Conservation (phyloP, 202 grass and related monocot species). For the Dendrocalamus latiflorus region DNA sequence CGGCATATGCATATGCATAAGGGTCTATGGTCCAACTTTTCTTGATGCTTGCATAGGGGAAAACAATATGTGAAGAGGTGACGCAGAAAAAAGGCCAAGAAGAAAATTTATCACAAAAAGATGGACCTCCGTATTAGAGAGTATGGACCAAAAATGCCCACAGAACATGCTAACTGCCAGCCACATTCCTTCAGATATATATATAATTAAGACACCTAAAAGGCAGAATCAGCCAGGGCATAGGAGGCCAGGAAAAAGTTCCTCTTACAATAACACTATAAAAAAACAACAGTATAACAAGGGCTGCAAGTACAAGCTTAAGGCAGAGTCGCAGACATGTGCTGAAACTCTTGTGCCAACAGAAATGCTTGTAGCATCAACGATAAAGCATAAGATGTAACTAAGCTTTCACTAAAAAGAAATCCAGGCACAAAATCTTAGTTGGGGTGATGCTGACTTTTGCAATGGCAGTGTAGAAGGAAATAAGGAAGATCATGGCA, state of each 20-base stretch:
- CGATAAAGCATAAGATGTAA: neutral
- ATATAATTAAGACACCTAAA: conserved; percentile 13
- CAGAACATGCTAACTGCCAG: neutral
- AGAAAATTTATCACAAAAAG: neutral
- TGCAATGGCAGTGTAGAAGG: neutral
- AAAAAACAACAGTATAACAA: neutral
- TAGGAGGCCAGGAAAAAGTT: conserved; percentile 13
- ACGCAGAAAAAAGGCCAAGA: neutral
- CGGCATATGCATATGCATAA: neutral
- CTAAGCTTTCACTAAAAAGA: neutral
- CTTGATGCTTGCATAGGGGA: neutral
- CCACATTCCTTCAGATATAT: neutral
- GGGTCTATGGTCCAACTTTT: neutral
- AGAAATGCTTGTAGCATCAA: neutral
- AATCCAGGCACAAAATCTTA: neutral
- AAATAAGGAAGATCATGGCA: neutral
- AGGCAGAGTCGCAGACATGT: neutral
- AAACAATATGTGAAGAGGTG: neutral
- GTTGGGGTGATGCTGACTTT: neutral
- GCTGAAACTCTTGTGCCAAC: neutral
- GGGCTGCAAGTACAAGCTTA: neutral
- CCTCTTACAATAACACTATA: neutral
- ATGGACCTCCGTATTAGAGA: neutral
- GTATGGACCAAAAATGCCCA: neutral
- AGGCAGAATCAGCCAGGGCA: conserved; percentile 9